Percentiles rank a stretch among this genome's conserved stretches.
Evolutionary conservation across 768 basidiomycete genomes (phyloP).

Genomic region (Hydnum rufescens): DNA sequence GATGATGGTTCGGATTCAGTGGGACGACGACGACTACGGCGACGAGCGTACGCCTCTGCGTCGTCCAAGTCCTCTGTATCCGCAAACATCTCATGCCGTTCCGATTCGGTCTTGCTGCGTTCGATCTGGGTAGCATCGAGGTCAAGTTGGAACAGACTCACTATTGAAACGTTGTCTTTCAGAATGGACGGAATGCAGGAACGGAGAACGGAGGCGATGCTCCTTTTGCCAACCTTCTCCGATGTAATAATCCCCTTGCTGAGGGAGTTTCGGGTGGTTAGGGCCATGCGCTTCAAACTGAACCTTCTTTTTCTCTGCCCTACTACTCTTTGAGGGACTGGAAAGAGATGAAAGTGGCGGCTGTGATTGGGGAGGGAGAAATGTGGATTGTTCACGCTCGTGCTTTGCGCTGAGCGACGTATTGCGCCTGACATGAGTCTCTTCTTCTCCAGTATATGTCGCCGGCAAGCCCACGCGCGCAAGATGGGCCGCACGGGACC

Average conservation of each 20-base stretch:
- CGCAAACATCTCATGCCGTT: slow-evolving; percentile 2
- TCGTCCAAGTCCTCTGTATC: neutral
- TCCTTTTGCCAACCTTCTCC: no score
- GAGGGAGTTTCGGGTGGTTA: neutral
- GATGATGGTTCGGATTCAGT: no score
- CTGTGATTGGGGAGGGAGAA: no score
- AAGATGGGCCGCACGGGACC: neutral
- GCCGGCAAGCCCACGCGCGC: neutral
- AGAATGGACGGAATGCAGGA: no score
- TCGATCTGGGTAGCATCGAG: slow-evolving; percentile 27
- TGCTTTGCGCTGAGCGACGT: no score
- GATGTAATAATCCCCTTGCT: neutral
- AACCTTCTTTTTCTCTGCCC: neutral
- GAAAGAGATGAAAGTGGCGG: no score
- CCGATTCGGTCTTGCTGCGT: slow-evolving; percentile 18
- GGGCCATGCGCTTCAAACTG: neutral
- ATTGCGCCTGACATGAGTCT: neutral
- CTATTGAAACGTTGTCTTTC: slow-evolving; percentile 13
- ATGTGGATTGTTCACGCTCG: no score
- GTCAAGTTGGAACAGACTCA: slow-evolving; percentile 42
- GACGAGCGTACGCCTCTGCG: no score
- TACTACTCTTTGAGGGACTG: neutral
- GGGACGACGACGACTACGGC: no score
- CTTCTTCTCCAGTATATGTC: neutral
- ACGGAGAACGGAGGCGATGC: neutral